These are phyloP conservation scores for Aechmea fasciata DNA, from an alignment of 176 grass and related monocot species.

Conservation along the genomic window DNA sequence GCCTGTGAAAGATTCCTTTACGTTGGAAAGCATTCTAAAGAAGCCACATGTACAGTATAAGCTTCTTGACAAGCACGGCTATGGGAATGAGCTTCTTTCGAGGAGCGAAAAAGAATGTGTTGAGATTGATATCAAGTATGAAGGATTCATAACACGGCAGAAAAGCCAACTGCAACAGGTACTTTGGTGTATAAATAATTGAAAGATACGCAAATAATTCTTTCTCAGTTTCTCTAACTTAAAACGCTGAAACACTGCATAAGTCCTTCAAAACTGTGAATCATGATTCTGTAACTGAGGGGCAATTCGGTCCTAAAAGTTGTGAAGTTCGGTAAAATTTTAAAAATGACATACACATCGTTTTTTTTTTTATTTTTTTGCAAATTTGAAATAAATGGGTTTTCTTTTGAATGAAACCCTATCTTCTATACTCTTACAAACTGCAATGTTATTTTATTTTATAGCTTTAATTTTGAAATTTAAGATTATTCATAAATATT, in stretches of 20 bases:
- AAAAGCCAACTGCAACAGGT: slow-evolving; percentile 90
- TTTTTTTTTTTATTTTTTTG: too few species aligned
- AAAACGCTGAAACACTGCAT: not conserved
- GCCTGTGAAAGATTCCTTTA: slow-evolving; percentile 61
- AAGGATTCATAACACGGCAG: slow-evolving; percentile 77
- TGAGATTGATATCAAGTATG: slow-evolving; percentile 96
- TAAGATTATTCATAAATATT: too few species aligned
- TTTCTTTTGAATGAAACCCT: too few species aligned
- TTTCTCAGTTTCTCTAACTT: not conserved
- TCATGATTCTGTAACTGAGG: too few species aligned
- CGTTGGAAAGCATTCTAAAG: slow-evolving; percentile 79
- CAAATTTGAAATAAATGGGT: too few species aligned
- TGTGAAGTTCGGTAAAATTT: too few species aligned
- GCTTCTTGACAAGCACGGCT: slow-evolving; percentile 86
- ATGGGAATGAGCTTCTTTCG: slow-evolving; percentile 63
- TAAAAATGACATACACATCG: too few species aligned
- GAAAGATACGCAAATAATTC: not conserved
- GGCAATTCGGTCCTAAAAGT: too few species aligned
- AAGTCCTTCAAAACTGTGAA: not conserved
- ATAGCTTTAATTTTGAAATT: too few species aligned
- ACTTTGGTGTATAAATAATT: slow-evolving; percentile 14
- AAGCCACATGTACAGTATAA: slow-evolving; percentile 92
- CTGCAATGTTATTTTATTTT: too few species aligned
- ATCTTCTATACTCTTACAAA: too few species aligned
- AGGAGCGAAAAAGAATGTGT: slow-evolving; percentile 91